Base-by-base conservation (phyloP, 164 flowering plant species). In the Vitis rotundifolia region DNA sequence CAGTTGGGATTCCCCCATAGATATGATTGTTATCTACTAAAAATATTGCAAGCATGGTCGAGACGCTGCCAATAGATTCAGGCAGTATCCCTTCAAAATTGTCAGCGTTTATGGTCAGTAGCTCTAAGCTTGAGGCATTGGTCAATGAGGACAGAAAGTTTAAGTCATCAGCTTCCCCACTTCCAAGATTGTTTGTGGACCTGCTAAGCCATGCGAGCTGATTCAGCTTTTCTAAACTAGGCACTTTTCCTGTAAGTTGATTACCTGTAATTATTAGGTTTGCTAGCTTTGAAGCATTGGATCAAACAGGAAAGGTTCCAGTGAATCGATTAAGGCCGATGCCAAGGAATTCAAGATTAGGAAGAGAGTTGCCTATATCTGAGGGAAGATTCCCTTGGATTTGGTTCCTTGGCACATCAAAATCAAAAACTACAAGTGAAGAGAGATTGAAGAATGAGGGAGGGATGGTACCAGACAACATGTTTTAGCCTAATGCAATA, bases 401-500 rank as follows among this genome's bases (percentile, higher is more conserved):
- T 8, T 64, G 52, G 57, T 78, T 81, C 2, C 14, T 15, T 3
- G 44, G 15, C 16, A 77, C 19, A 15, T 51, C 28, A 31, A 74
- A 56, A 15, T 51, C 28, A 31, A 74, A 56, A 11, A 5, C 10
- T 2, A 1, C n/a, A 10, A 73, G 16, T 8, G 56, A 37, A 1
- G 71, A 64, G 10, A 73, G 54, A 26, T 71, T 77, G 70, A 37
- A 71, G 7, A 80, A 3, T 2, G 76, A 61, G 9, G 72, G 12
- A 22, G 84, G 84, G 14, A 81, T 61, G 13, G 14, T 29, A 55
- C 82, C 82, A n/a, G 66, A 11, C 13, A 80, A 14, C 10, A 55
- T 63, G 19, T 73, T 73, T 13, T 0, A 15, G 4, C 54, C 62
- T 2, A 73, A 5, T 6, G 29, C 44, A 5, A 76, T 31, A 50